A percentile compares a stretch with the other conserved stretches of the same genome.
phyloP scores from a whole-genome alignment of 176 grass and related monocot species.

The Themeda triandra region DNA sequence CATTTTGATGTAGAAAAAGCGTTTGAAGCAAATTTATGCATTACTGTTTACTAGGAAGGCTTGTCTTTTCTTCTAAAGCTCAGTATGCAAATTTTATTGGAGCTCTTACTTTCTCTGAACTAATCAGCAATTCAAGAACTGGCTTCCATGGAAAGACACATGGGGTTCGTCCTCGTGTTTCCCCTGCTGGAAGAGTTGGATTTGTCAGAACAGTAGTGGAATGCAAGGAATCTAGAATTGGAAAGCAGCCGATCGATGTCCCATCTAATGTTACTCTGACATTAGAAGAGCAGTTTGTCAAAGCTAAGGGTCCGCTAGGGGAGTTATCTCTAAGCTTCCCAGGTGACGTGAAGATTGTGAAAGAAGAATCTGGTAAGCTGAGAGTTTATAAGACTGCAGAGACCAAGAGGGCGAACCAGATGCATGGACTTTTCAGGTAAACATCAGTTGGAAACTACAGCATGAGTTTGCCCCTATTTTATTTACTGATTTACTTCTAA shows the following conservation, averaged over 20 bases:
- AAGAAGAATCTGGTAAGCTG: constrained; percentile 71
- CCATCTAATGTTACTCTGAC: constrained; percentile 83
- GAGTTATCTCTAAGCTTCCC: constrained; percentile 78
- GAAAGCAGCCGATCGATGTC: constrained; percentile 81
- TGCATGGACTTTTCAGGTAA: constrained; percentile 99
- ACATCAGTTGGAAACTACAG: background rate
- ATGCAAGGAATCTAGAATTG: constrained; percentile 97
- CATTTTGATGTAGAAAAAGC: background rate
- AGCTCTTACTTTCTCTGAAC: constrained; percentile 16
- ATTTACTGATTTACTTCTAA: background rate
- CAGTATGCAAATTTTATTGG: background rate
- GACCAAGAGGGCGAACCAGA: constrained; percentile 81
- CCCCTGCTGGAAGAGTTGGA: constrained; percentile 41
- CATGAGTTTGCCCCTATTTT: background rate
- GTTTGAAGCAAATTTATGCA: background rate
- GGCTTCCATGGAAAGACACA: constrained; percentile 50
- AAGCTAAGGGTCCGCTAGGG: constrained; percentile 87
- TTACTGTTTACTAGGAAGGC: background rate
- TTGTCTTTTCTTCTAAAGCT: background rate
- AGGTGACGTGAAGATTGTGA: constrained; percentile 66
- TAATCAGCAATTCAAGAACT: constrained; percentile 65
- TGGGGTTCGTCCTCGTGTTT: constrained; percentile 34
- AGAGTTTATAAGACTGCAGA: constrained; percentile 68
- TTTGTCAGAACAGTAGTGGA: constrained; percentile 64
- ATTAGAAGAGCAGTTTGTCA: constrained; percentile 68